phyloP scores from a whole-genome alignment of 306 rosid species.

The Malus sieversii region DNA sequence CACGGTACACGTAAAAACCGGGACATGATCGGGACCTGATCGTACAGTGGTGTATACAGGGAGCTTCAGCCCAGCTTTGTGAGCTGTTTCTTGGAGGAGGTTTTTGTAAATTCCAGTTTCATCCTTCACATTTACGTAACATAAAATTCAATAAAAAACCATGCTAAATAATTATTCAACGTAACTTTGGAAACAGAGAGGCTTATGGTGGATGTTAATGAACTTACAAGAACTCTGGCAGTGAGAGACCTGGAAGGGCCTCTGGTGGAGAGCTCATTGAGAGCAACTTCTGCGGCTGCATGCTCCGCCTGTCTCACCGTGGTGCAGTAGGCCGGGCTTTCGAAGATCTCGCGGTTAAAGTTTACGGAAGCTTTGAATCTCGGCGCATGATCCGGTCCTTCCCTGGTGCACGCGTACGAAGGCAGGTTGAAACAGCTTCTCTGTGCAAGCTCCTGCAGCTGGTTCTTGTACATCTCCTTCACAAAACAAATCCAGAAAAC shows the following conservation, averaged over 20 bases:
- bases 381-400: constrained; percentile 31
- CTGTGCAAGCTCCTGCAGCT: constrained; percentile 30
- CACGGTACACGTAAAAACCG: constrained; percentile 18
- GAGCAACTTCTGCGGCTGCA: constrained; percentile 28
- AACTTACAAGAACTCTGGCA: constrained; percentile 28
- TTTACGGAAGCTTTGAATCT: constrained; percentile 29
- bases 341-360: constrained; percentile 29
- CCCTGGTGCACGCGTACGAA: constrained; percentile 22
- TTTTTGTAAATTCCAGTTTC: constrained; percentile 28
- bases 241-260: constrained; percentile 29
- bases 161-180: too few species aligned
- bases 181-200: neutral
- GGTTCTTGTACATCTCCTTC: constrained; percentile 23
- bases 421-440: constrained; percentile 34
- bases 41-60: constrained; percentile 24
- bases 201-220: too few species aligned
- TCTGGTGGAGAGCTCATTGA: constrained; percentile 23
- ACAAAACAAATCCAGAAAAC: neutral
- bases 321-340: constrained; percentile 18
- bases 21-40: constrained; percentile 26
- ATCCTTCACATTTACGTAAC: constrained; percentile 3
- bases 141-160: neutral
- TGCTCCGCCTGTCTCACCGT: constrained; percentile 28
- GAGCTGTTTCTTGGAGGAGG: constrained; percentile 26
- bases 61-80: constrained; percentile 23